Evolutionary conservation across 2,329 filamentous ascomycete genomes (phyloP).

Genomic region (Leptographium procerum): DNA sequence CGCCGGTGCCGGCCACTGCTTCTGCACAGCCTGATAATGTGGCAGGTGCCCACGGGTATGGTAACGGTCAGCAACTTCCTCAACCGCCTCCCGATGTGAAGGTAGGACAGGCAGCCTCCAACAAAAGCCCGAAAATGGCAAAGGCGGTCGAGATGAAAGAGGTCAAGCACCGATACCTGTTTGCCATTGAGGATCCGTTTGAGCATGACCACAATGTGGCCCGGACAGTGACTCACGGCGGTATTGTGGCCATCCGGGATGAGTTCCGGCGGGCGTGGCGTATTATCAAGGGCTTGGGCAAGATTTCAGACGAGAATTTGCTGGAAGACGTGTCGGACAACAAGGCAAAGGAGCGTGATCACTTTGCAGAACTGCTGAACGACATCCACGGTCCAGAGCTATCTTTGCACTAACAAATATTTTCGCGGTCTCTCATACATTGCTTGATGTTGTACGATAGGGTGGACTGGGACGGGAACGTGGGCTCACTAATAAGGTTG

Average conservation of each 20-base stretch:
- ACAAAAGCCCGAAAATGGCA: constrained; percentile 6
- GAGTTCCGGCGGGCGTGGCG: constrained; percentile 74
- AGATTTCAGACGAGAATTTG: constrained; percentile 34
- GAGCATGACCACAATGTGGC: constrained; percentile 82
- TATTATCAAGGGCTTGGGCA: constrained; percentile 49
- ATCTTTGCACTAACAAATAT: background rate
- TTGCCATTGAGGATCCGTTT: constrained; percentile 88
- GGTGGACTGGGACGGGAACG: background rate
- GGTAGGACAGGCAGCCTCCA: constrained; percentile 2
- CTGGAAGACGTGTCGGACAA: constrained; percentile 34
- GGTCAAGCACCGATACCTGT: constrained; percentile 67
- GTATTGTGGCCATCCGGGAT: constrained; percentile 70
- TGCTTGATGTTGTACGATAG: background rate
- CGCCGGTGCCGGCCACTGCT: background rate
- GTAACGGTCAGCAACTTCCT: background rate
- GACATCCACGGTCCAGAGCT: constrained; percentile 26
- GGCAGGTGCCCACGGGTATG: background rate
- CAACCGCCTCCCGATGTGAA: background rate
- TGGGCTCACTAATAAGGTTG: background rate
- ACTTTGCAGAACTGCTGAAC: constrained; percentile 26
- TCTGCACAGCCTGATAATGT: background rate
- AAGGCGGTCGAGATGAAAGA: constrained; percentile 45
- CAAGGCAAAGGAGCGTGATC: constrained; percentile 21
- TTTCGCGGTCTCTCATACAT: background rate
- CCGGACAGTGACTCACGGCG: constrained; percentile 71